Percentiles rank a stretch among this genome's conserved stretches.
Conservation (phyloP, 805 yeast species). For the Suhomyces prunicola region DNA sequence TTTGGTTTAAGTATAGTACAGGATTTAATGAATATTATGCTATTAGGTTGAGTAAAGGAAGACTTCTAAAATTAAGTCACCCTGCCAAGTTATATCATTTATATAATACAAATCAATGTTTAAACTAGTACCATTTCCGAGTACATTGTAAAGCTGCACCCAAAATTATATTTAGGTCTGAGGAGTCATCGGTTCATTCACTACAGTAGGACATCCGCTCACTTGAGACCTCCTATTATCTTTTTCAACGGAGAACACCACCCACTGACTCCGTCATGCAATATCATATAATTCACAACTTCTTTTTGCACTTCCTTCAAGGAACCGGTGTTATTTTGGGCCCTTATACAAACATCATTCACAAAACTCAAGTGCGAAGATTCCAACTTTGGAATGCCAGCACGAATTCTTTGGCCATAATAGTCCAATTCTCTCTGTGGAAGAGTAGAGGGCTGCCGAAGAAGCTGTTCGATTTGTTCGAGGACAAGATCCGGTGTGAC, state of each 20-base stretch:
- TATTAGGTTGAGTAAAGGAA: too few relatives aligned
- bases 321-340: background rate
- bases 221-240: conserved; percentile 21
- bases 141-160: too few relatives aligned
- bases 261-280: conserved; percentile 50
- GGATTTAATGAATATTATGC: too few relatives aligned
- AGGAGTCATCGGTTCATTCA: background rate
- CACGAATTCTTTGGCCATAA: conserved; percentile 39
- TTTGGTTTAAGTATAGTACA: too few relatives aligned
- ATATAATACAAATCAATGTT: background rate
- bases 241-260: conserved; percentile 73
- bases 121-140: too few relatives aligned
- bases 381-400: background rate
- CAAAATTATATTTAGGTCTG: too few relatives aligned
- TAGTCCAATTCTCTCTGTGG: conserved; percentile 42
- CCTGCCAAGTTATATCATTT: background rate
- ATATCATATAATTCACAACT: conserved; percentile 53
- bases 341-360: conserved; percentile 6
- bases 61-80: too few relatives aligned
- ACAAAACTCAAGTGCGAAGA: conserved; percentile 12
- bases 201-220: background rate
- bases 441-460: conserved; percentile 26
- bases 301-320: conserved; percentile 25
- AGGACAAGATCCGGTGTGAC: background rate
- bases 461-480: conserved; percentile 13